phyloP scores from a whole-genome alignment of 495 filamentous ascomycete genomes.

The Friedmanniomyces simplex region DNA sequence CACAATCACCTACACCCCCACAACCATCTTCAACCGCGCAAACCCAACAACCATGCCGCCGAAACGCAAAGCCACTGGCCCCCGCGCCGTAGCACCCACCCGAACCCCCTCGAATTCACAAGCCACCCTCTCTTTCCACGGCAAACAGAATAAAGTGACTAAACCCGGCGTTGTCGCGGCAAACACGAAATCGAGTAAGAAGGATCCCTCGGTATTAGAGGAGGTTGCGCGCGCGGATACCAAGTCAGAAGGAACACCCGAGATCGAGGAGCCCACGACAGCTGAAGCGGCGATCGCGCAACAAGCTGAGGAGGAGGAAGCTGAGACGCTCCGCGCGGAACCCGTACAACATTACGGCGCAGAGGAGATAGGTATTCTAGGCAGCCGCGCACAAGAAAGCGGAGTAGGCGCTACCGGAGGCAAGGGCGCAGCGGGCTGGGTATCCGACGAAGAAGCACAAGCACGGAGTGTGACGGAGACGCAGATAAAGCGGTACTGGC shows the following conservation, averaged over 20 bases:
- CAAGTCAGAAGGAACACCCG: constrained; percentile 28
- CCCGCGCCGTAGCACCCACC: not conserved
- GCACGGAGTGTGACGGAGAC: constrained; percentile 52
- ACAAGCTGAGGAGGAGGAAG: constrained; percentile 28
- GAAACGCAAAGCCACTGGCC: constrained; percentile 1
- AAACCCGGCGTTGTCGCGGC: constrained; percentile 43
- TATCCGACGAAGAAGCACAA: constrained; percentile 43
- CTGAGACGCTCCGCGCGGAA: constrained; percentile 3
- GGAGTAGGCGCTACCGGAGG: constrained; percentile 18
- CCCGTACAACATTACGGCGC: constrained; percentile 3
- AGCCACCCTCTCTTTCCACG: constrained; percentile 64
- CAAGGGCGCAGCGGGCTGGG: constrained; percentile 32
- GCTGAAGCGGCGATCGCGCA: constrained; percentile 39
- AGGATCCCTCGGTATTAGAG: constrained; percentile 35
- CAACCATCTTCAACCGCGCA: no score
- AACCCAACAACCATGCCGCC: constrained; percentile 3
- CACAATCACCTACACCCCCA: not conserved
- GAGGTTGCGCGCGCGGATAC: constrained; percentile 24
- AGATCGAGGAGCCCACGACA: constrained; percentile 33
- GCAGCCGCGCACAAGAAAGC: constrained; percentile 18
- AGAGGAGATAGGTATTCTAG: constrained; percentile 18
- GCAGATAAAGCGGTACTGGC: constrained; percentile 66
- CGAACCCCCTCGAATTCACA: constrained; percentile 34
- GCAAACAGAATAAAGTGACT: constrained; percentile 55
- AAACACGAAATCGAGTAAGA: constrained; percentile 35